Conservation (phyloP, 768 basidiomycete genomes). For the Agrocybe chaxingu region DNA sequence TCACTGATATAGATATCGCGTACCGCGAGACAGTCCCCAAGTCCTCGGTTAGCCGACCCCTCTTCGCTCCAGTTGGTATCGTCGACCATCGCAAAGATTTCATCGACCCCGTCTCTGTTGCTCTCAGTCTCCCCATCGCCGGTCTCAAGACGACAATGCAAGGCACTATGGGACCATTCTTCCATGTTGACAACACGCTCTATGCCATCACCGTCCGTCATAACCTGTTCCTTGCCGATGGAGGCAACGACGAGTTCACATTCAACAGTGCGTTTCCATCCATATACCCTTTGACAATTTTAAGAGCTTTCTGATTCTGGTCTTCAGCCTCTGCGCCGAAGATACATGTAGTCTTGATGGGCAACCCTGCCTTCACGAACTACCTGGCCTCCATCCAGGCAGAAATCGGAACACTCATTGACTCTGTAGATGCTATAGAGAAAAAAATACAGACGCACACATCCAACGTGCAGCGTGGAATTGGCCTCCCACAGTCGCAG, state of each 20-base stretch:
- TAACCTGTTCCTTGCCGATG: slow-evolving; percentile 21
- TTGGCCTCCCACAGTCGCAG: slow-evolving; percentile 12
- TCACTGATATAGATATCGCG: slow-evolving; percentile 34
- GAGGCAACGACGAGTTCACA: slow-evolving; percentile 22
- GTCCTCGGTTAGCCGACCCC: slow-evolving; percentile 21
- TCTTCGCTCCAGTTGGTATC: slow-evolving; percentile 27
- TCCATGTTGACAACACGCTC: slow-evolving; percentile 23
- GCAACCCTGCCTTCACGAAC: slow-evolving; percentile 24
- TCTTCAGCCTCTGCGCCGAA: slow-evolving; percentile 22
- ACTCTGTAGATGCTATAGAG: slow-evolving; percentile 17
- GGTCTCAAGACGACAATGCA: slow-evolving; percentile 25
- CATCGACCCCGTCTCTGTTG: slow-evolving; percentile 32
- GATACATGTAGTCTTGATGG: slow-evolving; percentile 35
- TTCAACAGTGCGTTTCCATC: slow-evolving; percentile 25
- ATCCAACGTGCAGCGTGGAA: slow-evolving; percentile 14
- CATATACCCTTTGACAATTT: slow-evolving; percentile 16
- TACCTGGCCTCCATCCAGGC: slow-evolving; percentile 27
- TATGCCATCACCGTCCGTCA: slow-evolving; percentile 33
- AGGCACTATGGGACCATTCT: slow-evolving; percentile 35
- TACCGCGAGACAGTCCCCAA: slow-evolving; percentile 28
- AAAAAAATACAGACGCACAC: slow-evolving; percentile 15
- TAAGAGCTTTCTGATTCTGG: slow-evolving; percentile 24
- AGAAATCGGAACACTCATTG: slow-evolving; percentile 19
- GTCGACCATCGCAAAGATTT: slow-evolving; percentile 26
- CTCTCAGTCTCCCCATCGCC: slow-evolving; percentile 32